A percentile compares a stretch with the other conserved stretches of the same genome.
These are phyloP conservation scores for Cutaneotrichosporon cavernicola DNA, from an alignment of 1,284 basidiomycete species.

Conservation along the genomic window DNA sequence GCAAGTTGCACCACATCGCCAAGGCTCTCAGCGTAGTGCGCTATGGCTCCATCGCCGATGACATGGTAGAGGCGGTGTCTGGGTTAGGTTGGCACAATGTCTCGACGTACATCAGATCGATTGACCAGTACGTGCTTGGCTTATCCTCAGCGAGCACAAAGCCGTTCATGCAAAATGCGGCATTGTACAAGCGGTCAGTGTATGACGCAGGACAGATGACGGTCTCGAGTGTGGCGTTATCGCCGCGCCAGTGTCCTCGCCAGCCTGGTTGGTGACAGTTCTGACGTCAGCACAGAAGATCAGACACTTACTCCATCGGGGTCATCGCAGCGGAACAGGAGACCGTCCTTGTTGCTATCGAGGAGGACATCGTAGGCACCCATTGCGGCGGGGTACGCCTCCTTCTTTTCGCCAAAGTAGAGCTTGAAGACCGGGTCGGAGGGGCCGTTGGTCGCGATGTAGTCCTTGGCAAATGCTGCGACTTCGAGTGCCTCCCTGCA, in stretches of 20 bases:
- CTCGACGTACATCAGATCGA: constrained; percentile 47
- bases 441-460: constrained; percentile 47
- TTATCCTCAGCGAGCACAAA: constrained; percentile 44
- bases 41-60: constrained; percentile 45
- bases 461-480: constrained; percentile 40
- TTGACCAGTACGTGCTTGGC: constrained; percentile 47
- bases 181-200: constrained; percentile 39
- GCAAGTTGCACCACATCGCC: constrained; percentile 48
- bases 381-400: constrained; percentile 39
- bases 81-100: background rate
- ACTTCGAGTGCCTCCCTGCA: constrained; percentile 46
- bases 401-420: constrained; percentile 50
- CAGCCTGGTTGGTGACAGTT: constrained; percentile 47
- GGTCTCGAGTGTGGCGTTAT: constrained; percentile 54
- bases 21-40: constrained; percentile 50
- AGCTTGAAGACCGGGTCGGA: constrained; percentile 43
- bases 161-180: constrained; percentile 47
- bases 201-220: constrained; percentile 49
- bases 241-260: constrained; percentile 54
- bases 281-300: constrained; percentile 11
- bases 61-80: constrained; percentile 54
- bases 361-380: constrained; percentile 49
- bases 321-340: constrained; percentile 53
- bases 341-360: constrained; percentile 43
- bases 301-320: constrained; percentile 46